Base-by-base conservation (phyloP, 129 eudicot genomes). In the Solidago caesia region DNA sequence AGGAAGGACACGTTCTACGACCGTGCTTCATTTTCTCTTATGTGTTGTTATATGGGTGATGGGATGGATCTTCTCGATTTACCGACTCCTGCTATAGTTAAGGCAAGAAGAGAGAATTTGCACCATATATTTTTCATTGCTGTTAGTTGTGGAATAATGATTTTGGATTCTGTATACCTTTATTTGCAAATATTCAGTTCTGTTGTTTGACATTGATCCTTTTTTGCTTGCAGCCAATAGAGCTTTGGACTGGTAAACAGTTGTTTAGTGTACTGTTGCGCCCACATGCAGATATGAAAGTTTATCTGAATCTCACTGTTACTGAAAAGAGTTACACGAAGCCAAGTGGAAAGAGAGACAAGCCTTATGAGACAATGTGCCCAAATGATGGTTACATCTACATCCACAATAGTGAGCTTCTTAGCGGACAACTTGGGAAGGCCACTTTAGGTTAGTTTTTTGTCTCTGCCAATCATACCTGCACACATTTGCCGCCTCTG, bases 191-290 rank as follows among this genome's bases (percentile, higher is more conserved):
- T 64, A 60, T 75, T 67, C 21, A 21, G 13, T 66, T 77, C 7
- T 60, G 71, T 62, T 14, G 8, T 68, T 70, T 69, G 72, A 47
- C 51, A 21, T 44, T 7, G 0, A 13, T 73, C 68, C 7, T 67
- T 64, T 57, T 62, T 85, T 26, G 63, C 76, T 80, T 80, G 86
- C 87, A 94, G 99, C 99, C 99, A 6, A 65, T 95, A 69, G 97
- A 91, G 88, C 92, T 95, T 12, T 91, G 99, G 99, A 95, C 97
- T 15, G 99, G 99, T 72, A 95, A 95, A 77, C 99, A 95, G n/a
- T 71, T 95, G 78, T 89, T 95, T 74, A 85, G 72, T 81, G 87
- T 95, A 48, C 87, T 95, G 44, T 70, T 95, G 81, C 87, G 97
- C 1, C 94, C 99, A 27, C 81, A 89, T 91, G 94, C 97, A 70